Evolutionary conservation across 805 yeast species (phyloP).

Genomic region (Candida vaughaniae): DNA sequence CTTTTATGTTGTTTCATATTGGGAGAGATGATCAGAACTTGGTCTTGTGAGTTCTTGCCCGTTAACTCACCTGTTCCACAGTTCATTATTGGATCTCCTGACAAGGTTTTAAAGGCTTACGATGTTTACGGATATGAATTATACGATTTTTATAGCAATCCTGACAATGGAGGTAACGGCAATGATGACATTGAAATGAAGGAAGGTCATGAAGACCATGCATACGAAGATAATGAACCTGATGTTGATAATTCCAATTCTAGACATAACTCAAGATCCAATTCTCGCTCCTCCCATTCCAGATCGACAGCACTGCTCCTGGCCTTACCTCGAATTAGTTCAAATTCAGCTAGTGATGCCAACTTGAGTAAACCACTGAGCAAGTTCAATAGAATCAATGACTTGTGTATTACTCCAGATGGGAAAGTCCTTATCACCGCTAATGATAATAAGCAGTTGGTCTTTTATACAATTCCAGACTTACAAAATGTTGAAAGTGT

Average conservation of each 20-base stretch:
- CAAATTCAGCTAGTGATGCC: not conserved
- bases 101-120: conserved; percentile 49
- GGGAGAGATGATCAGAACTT: conserved; percentile 39
- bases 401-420: conserved; percentile 64
- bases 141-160: conserved; percentile 42
- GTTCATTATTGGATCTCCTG: conserved; percentile 77
- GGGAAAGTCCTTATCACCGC: conserved; percentile 62
- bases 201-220: conserved; percentile 12
- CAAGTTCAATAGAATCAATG: conserved; percentile 56
- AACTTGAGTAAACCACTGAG: conserved; percentile 1
- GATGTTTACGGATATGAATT: conserved; percentile 39
- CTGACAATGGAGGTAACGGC: conserved; percentile 13
- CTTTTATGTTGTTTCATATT: conserved; percentile 37
- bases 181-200: conserved; percentile 15
- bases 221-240: conserved; percentile 7
- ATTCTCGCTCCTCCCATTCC: not conserved
- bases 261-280: conserved; percentile 4
- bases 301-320: conserved; percentile 1
- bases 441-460: conserved; percentile 59
- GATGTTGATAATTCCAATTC: conserved; percentile 7
- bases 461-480: conserved; percentile 55
- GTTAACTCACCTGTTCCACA: conserved; percentile 34
- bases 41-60: conserved; percentile 70
- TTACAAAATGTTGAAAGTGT: conserved; percentile 29
- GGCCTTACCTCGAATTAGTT: conserved; percentile 1